Evolutionary conservation across 352 stramenopile species (phyloP).

Genomic region (Pythium coloratum): DNA sequence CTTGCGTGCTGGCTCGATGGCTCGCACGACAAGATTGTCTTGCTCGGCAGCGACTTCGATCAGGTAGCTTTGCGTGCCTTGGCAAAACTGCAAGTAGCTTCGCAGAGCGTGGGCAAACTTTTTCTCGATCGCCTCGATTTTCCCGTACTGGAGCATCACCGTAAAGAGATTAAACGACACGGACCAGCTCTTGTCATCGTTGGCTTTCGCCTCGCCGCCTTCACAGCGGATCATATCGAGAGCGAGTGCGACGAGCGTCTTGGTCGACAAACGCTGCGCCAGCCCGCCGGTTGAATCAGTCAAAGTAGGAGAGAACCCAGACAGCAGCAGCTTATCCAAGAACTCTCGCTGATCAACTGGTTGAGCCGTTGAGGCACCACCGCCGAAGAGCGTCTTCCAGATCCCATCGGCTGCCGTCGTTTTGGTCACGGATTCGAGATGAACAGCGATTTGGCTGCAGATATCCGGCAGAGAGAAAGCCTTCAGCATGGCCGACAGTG

Average conservation of each 20-base stretch:
- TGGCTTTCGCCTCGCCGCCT: slow-evolving; percentile 17
- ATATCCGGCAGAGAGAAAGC: slow-evolving; percentile 32
- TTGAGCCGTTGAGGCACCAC: slow-evolving; percentile 21
- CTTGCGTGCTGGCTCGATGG: slow-evolving; percentile 57
- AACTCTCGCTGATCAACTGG: slow-evolving; percentile 48
- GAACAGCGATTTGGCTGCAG: slow-evolving; percentile 32
- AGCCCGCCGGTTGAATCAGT: slow-evolving; percentile 1
- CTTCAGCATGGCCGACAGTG: slow-evolving; percentile 33
- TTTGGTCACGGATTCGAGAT: slow-evolving; percentile 40
- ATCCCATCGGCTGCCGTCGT: slow-evolving; percentile 35
- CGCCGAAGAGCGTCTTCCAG: slow-evolving; percentile 50
- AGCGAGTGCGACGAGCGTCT: slow-evolving; percentile 41
- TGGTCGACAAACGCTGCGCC: slow-evolving; percentile 30
- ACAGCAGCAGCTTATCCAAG: slow-evolving; percentile 36
- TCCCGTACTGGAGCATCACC: slow-evolving; percentile 40
- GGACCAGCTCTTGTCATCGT: slow-evolving; percentile 28
- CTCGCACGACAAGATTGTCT: slow-evolving; percentile 40
- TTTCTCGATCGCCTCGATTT: slow-evolving; percentile 51
- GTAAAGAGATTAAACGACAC: slow-evolving; percentile 49
- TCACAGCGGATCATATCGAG: slow-evolving; percentile 49
- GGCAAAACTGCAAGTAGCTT: slow-evolving; percentile 37
- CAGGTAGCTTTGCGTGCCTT: slow-evolving; percentile 49
- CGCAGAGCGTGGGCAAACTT: slow-evolving; percentile 48
- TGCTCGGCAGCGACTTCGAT: slow-evolving; percentile 40
- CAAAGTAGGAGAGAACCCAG: slow-evolving; percentile 32